These are phyloP conservation scores for Nitzschia putrida DNA, from an alignment of 108 stramenopile genomes.

Conservation along the genomic window DNA sequence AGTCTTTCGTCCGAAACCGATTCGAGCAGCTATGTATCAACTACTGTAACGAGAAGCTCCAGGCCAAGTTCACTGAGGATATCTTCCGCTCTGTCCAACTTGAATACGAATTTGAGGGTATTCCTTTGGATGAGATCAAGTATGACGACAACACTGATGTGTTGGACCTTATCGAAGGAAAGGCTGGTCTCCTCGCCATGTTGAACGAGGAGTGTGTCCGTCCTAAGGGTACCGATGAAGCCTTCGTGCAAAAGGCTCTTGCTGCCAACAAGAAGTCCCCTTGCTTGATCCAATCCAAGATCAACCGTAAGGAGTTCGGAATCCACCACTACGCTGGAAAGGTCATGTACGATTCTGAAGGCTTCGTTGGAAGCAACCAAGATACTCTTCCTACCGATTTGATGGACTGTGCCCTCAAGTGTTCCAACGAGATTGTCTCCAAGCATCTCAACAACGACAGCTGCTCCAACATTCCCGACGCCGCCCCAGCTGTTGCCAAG, in stretches of 20 bases:
- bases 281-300: constrained; percentile 55
- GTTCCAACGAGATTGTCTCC: constrained; percentile 61
- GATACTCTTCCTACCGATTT: constrained; percentile 84
- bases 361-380: constrained; percentile 87
- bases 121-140: constrained; percentile 81
- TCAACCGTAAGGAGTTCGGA: constrained; percentile 73
- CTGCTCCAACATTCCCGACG: constrained; percentile 34
- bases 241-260: constrained; percentile 75
- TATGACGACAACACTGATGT: constrained; percentile 94
- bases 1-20: constrained; percentile 85
- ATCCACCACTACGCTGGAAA: constrained; percentile 94
- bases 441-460: constrained; percentile 43
- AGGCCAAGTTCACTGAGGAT: constrained; percentile 90
- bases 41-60: constrained; percentile 92
- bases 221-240: constrained; percentile 85
- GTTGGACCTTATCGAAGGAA: constrained; percentile 91
- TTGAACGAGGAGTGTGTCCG: constrained; percentile 97
- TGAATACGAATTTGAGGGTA: constrained; percentile 93
- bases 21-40: constrained; percentile 95
- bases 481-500: not conserved
- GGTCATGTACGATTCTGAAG: constrained; percentile 85
- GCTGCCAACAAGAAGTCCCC: constrained; percentile 61
- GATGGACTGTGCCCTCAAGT: constrained; percentile 59
- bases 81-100: constrained; percentile 88
- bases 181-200: constrained; percentile 87